phyloP scores from a whole-genome alignment of 495 filamentous ascomycete genomes.

The Penicillium crystallinum region DNA sequence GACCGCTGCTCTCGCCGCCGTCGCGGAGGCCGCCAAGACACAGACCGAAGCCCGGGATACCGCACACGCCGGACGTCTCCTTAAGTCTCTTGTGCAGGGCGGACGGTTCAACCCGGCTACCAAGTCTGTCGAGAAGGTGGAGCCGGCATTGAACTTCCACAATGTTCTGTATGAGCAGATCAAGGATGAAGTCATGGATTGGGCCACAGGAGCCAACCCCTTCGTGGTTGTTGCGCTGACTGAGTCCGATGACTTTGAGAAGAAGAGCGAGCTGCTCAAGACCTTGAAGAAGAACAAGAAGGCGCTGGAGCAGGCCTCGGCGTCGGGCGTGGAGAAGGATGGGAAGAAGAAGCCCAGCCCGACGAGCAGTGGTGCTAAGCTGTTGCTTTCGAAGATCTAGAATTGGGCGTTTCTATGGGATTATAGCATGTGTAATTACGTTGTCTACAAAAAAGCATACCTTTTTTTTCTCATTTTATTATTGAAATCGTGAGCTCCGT shows the following conservation, averaged over 20 bases:
- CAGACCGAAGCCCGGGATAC: slow-evolving; percentile 53
- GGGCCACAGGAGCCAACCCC: slow-evolving; percentile 77
- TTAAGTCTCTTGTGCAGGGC: slow-evolving; percentile 82
- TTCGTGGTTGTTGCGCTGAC: slow-evolving; percentile 78
- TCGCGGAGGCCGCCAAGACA: slow-evolving; percentile 64
- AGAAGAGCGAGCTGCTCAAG: slow-evolving; percentile 59
- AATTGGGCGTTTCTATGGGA: slow-evolving; percentile 13
- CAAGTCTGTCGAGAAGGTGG: slow-evolving; percentile 61
- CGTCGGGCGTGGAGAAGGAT: slow-evolving; percentile 26
- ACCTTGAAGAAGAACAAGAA: slow-evolving; percentile 55
- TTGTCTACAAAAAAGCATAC: slow-evolving; percentile 16
- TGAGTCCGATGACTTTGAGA: slow-evolving; percentile 72
- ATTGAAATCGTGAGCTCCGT: no score
- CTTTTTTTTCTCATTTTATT: slow-evolving; percentile 1
- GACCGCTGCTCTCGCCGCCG: slow-evolving; percentile 57
- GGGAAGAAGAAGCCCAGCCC: slow-evolving; percentile 36
- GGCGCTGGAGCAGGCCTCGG: slow-evolving; percentile 47
- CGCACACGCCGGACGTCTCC: slow-evolving; percentile 71
- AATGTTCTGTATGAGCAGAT: slow-evolving; percentile 71
- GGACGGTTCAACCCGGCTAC: slow-evolving; percentile 70
- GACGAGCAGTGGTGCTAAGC: slow-evolving; percentile 38
- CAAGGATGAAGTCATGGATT: slow-evolving; percentile 66
- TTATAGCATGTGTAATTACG: slow-evolving; percentile 13
- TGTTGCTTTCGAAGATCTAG: slow-evolving; percentile 42
- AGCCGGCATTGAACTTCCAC: slow-evolving; percentile 78